Evolutionary conservation across 768 basidiomycete species (phyloP).

Genomic region (Leucosporidium scottii): DNA sequence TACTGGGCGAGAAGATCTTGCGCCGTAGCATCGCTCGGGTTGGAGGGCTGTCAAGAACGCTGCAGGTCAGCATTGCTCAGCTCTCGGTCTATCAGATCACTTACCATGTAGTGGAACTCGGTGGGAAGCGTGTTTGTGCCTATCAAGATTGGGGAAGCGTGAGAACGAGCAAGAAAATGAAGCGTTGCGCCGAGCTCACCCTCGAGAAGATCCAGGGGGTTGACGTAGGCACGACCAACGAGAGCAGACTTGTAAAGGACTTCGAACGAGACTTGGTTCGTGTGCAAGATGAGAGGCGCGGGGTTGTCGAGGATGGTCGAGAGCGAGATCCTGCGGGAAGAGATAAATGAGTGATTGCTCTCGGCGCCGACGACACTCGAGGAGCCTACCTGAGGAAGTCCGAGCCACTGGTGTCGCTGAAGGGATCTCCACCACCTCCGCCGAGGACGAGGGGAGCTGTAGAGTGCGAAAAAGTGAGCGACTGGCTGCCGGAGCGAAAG

Average conservation of each 20-base stretch:
- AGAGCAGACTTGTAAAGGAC: conserved; percentile 53
- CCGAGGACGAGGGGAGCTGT: conserved; percentile 21
- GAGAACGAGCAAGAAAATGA: neutral
- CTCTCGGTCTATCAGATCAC: conserved; percentile 50
- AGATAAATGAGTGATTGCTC: neutral
- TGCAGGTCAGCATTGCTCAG: conserved; percentile 27
- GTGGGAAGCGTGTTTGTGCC: conserved; percentile 52
- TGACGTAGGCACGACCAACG: conserved; percentile 27
- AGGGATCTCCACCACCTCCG: conserved; percentile 13
- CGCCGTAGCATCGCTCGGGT: conserved; percentile 61
- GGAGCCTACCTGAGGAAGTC: conserved; percentile 11
- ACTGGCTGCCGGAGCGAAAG: too few species aligned
- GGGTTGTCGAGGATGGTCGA: conserved; percentile 23
- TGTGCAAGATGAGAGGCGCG: conserved; percentile 48
- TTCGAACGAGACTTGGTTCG: conserved; percentile 54
- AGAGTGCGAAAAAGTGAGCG: too few species aligned
- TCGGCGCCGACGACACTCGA: too few species aligned
- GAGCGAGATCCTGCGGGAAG: conserved; percentile 14
- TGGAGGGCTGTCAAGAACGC: conserved; percentile 43
- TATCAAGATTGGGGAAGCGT: neutral
- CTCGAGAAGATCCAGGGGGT: conserved; percentile 48
- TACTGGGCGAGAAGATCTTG: conserved; percentile 49
- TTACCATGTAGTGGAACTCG: conserved; percentile 62
- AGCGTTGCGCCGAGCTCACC: neutral
- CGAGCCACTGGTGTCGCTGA: conserved; percentile 3